Base-by-base conservation (phyloP, 139 green algal genomes). In the Micromonas pusilla region DNA sequence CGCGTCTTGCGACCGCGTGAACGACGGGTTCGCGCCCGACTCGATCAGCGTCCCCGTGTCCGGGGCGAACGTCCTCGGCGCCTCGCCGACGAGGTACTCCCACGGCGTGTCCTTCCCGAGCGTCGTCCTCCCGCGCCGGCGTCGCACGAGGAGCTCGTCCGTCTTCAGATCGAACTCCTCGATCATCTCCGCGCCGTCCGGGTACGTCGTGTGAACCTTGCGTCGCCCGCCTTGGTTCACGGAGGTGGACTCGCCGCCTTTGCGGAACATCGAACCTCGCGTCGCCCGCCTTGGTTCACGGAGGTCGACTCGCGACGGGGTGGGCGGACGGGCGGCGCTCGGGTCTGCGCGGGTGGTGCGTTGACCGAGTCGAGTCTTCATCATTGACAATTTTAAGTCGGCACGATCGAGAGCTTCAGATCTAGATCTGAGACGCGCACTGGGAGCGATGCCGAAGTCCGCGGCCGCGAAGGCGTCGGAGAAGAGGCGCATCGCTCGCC, bases 131-230 rank as follows among this genome's bases (percentile, higher is more conserved):
- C 65, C 31, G 20, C 83, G 62, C 32, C 73, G 60, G 54, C 82
- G 83, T 53, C 83, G 80, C 73, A 85, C 80, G 2, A 83, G 33
- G 4, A 83, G 78, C 78, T 83, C 78, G 72, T 83, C 45, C 2
- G 79, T 83, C n/a, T 70, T 73, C 63, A 72, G 16, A 70, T 83
- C 79, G 65, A 76, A 83, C 65, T 83, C 79, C 72, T 83, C 79
- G 2, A 83, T 38, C 28, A 83, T 57, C 72, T 83, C 79, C 19
- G 21, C 33, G 28, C 79, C 79, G 52, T 83, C 81, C 19, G 80
- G 70, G 45, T 81, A 87, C 28, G 79, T 84, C 1, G 83, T 87
- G 76, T 84, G 79, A 32, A 87, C 31, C 57, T 82, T 83, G 16
- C 66, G 72, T 3, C 80, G 53, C 9, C 76, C 80, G 34, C 66